Conservation (phyloP, 768 basidiomycete species). For the Boletus pseudo-olivaceus region DNA sequence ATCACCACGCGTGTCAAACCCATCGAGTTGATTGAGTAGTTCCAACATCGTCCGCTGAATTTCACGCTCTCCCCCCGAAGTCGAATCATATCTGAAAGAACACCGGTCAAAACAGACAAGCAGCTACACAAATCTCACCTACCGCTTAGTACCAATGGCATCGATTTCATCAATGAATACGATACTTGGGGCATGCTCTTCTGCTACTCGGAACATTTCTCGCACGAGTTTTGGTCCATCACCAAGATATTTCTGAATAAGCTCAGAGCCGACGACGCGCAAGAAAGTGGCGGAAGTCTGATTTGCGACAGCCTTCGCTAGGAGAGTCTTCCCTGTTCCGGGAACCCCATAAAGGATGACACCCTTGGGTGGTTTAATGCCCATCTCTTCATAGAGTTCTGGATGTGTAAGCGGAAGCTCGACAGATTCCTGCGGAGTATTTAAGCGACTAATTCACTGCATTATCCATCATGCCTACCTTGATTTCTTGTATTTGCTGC, state of each 20-base stretch:
- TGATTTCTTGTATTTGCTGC: constrained; percentile 97
- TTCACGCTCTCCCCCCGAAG: constrained; percentile 97
- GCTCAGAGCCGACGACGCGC: constrained; percentile 94
- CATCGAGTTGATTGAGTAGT: constrained; percentile 95
- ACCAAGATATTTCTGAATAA: constrained; percentile 99
- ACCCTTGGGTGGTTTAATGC: constrained; percentile 98
- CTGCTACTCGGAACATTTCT: constrained; percentile 94
- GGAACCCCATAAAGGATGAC: constrained; percentile 99
- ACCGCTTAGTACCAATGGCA: constrained; percentile 97
- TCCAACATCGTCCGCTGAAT: constrained; percentile 99
- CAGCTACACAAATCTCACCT: constrained; percentile 18
- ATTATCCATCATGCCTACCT: constrained; percentile 46
- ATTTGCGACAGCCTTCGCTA: constrained; percentile 97
- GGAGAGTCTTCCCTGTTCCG: constrained; percentile 95
- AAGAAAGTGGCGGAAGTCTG: constrained; percentile 98
- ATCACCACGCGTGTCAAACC: constrained; percentile 99
- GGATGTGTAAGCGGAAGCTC: constrained; percentile 97
- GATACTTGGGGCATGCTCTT: constrained; percentile 97
- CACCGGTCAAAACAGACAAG: constrained; percentile 2
- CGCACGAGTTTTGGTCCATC: constrained; percentile 98
- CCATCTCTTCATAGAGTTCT: constrained; percentile 99
- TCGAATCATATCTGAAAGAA: constrained; percentile 83
- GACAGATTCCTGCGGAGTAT: constrained; percentile 76
- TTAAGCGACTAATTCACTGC: neutral
- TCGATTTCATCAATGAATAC: constrained; percentile 99